These are phyloP conservation scores for Neurospora africana DNA, from an alignment of 495 filamentous ascomycete species.

Conservation along the genomic window DNA sequence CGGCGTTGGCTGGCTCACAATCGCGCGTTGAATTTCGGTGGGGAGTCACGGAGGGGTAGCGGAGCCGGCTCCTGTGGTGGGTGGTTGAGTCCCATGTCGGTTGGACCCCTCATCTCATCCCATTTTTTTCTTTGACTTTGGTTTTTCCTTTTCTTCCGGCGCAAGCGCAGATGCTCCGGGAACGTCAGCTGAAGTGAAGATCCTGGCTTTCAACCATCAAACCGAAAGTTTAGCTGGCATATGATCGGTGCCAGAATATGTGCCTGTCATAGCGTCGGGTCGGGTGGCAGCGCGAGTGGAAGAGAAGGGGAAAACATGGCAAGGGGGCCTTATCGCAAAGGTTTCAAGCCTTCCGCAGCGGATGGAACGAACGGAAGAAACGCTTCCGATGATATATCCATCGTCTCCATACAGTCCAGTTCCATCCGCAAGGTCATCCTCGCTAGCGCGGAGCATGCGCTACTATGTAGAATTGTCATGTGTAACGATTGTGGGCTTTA, in stretches of 20 bases:
- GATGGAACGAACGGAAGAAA: background rate
- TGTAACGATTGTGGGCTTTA: background rate
- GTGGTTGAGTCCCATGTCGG: background rate
- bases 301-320: background rate
- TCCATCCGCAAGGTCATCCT: background rate
- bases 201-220: background rate
- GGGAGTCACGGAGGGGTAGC: background rate
- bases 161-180: background rate
- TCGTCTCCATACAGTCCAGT: background rate
- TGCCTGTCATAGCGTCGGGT: background rate
- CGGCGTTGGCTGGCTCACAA: background rate
- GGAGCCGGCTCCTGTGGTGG: background rate
- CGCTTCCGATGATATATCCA: background rate
- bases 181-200: background rate
- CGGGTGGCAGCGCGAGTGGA: background rate
- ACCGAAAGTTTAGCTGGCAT: background rate
- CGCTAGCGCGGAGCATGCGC: background rate
- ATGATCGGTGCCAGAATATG: background rate
- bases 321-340: background rate
- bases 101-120: background rate
- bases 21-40: background rate
- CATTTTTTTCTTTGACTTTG: background rate
- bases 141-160: background rate
- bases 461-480: background rate
- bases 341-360: background rate